A percentile compares a stretch with the other conserved stretches of the same genome.
Conservation (phyloP, 352 stramenopile genomes). For the Globisporangium mamillatum region DNA sequence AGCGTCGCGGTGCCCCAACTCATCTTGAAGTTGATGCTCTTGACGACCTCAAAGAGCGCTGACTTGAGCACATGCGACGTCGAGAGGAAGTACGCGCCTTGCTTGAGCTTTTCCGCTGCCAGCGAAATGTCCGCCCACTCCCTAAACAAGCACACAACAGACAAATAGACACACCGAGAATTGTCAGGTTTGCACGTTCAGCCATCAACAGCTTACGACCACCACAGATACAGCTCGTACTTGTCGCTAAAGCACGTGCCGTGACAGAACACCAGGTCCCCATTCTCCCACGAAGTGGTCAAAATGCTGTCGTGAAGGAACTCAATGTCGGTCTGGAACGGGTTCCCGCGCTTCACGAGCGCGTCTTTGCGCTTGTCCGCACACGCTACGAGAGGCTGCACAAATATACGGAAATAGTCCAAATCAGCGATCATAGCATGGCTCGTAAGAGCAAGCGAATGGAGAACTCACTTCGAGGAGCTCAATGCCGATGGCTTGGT, state of each 20-base stretch:
- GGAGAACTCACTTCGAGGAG: slow-evolving; percentile 43
- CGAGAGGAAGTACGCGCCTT: slow-evolving; percentile 82
- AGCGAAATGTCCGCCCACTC: slow-evolving; percentile 81
- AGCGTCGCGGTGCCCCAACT: slow-evolving; percentile 81
- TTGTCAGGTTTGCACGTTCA: background rate
- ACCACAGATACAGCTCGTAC: slow-evolving; percentile 31
- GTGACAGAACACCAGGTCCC: slow-evolving; percentile 82
- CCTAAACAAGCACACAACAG: slow-evolving; percentile 22
- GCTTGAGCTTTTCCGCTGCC: slow-evolving; percentile 77
- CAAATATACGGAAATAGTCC: background rate
- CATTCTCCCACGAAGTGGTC: slow-evolving; percentile 62
- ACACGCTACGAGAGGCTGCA: slow-evolving; percentile 66
- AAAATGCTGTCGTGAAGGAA: slow-evolving; percentile 71
- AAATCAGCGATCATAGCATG: background rate
- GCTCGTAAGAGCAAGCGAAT: background rate
- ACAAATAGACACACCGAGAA: background rate
- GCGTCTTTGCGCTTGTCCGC: slow-evolving; percentile 67
- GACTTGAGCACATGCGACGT: slow-evolving; percentile 77
- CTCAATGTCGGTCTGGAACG: slow-evolving; percentile 58
- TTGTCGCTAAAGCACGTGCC: slow-evolving; percentile 82
- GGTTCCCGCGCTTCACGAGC: slow-evolving; percentile 35
- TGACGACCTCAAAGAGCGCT: slow-evolving; percentile 80
- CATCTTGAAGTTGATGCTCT: slow-evolving; percentile 71
- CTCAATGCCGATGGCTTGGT: slow-evolving; percentile 84
- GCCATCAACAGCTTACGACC: background rate